Evolutionary conservation across 2,329 filamentous ascomycete genomes (phyloP).

Genomic region (Hymenoscyphus occultus): DNA sequence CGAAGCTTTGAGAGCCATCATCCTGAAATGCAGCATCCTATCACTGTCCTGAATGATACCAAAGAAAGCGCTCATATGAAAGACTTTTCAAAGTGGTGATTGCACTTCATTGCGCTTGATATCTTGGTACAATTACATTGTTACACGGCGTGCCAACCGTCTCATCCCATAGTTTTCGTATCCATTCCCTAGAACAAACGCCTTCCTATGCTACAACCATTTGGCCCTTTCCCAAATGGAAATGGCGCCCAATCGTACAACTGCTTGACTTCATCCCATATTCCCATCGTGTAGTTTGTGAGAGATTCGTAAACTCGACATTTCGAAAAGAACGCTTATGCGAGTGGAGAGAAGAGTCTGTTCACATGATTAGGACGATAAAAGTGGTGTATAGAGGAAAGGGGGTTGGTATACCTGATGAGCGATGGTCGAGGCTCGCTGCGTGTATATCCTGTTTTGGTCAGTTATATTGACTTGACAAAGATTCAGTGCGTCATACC

Average conservation of each 20-base stretch:
- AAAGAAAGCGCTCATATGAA: background rate
- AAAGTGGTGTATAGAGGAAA: background rate
- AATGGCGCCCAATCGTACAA: background rate
- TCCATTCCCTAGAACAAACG: slow-evolving; percentile 26
- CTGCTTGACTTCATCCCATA: slow-evolving; percentile 6
- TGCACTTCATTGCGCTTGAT: slow-evolving; percentile 25
- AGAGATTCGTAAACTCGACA: slow-evolving; percentile 15
- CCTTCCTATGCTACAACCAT: slow-evolving; percentile 32
- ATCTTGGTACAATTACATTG: slow-evolving; percentile 32
- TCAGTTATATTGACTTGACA: slow-evolving; percentile 20
- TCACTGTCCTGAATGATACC: background rate
- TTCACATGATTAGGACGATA: slow-evolving; percentile 28
- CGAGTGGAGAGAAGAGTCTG: slow-evolving; percentile 64
- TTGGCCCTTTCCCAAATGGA: background rate
- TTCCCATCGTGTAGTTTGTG: slow-evolving; percentile 8
- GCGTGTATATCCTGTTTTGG: slow-evolving; percentile 74
- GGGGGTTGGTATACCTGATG: slow-evolving; percentile 55
- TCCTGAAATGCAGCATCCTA: too few species aligned
- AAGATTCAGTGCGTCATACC: slow-evolving; percentile 53
- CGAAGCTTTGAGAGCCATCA: too few species aligned
- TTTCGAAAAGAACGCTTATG: slow-evolving; percentile 40
- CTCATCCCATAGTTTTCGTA: slow-evolving; percentile 13
- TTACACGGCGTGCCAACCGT: slow-evolving; percentile 14
- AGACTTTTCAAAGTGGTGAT: slow-evolving; percentile 28
- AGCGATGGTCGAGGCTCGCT: slow-evolving; percentile 86